Evolutionary conservation across 73 alveolate genomes (phyloP), one percentile per base, ranked within the genome.

Genomic region (Stentor roeselii): DNA sequence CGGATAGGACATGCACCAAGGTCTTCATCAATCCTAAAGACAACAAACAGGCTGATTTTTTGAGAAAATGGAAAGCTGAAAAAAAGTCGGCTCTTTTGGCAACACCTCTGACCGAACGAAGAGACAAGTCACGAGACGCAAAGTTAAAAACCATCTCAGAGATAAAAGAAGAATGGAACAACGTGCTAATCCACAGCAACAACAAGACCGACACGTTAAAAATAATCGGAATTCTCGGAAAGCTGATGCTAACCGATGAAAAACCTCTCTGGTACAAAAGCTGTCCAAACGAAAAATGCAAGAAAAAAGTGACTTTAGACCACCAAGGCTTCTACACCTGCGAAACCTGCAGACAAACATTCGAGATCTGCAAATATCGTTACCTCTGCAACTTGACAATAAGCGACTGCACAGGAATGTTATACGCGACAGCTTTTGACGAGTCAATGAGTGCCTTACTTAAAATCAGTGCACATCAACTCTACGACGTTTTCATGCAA

Each of bases 361-460:
- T 67, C 2, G 80, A 67, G 2, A 21, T 27, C 27, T 67, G 80
- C 41, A 21, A 67, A 2, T 67, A 67, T 67, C n/a, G 80, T 21
- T 67, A 67, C 37, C 34, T 34, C 41, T 32, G n/a, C 11, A 67
- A 40, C 2, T n/a, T 67, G 37, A 67, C 41, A 21, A 21, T 67
- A 30, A 21, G 37, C 34, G 80, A 67, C 42, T 32, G 37, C 34
- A 27, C 50, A 30, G 80, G 37, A 11, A 27, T 21, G 21, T 27
- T 67, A 1, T 67, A 21, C 27, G 80, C 80, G 21, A 67, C 80
- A 1, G 80, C 80, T 0, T 67, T 67, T 67, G 80, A 67, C 42
- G 80, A 67, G n/a, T 27, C 34, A 21, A 32, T 21, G 41, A 67
- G 42, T 0, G 41, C 21, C 27, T 32, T 67, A 0, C 80, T 67